Conservation (phyloP, 2,329 filamentous ascomycete genomes). For the Fusarium xylarioides region DNA sequence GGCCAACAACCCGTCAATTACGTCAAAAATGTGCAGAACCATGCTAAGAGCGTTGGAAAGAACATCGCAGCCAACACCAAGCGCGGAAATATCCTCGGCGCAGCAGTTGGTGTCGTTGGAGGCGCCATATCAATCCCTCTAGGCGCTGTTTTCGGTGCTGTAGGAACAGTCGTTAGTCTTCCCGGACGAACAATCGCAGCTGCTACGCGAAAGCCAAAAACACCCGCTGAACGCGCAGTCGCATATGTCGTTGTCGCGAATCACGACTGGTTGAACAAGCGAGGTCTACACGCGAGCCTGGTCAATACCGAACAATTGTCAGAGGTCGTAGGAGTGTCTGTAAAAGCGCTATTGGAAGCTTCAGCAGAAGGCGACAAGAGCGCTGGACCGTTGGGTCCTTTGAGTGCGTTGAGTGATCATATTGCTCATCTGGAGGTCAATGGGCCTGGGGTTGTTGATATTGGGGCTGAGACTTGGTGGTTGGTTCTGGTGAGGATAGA, state of each 20-base stretch:
- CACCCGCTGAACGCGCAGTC: constrained; percentile 52
- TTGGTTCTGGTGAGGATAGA: constrained; percentile 44
- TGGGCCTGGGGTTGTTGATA: constrained; percentile 36
- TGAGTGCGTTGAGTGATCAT: constrained; percentile 41
- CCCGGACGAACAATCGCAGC: constrained; percentile 49
- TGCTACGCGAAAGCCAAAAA: constrained; percentile 50
- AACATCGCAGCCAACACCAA: constrained; percentile 49
- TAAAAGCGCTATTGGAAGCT: constrained; percentile 53
- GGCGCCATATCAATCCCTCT: constrained; percentile 53
- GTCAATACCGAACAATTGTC: constrained; percentile 48
- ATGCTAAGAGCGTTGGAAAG: constrained; percentile 50
- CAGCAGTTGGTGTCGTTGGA: constrained; percentile 48
- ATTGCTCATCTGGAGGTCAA: constrained; percentile 45
- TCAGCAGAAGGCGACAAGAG: constrained; percentile 39
- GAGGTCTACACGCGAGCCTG: constrained; percentile 51
- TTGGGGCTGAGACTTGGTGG: constrained; percentile 48
- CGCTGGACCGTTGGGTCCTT: constrained; percentile 22
- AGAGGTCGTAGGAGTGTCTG: constrained; percentile 40
- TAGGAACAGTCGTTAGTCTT: constrained; percentile 47
- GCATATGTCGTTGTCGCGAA: constrained; percentile 55
- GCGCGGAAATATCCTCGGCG: constrained; percentile 52
- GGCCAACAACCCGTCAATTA: constrained; percentile 48
- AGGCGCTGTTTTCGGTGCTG: constrained; percentile 48
- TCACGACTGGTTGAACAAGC: constrained; percentile 52
- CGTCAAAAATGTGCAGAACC: constrained; percentile 49